Evolutionary conservation across 805 yeast genomes (phyloP).

Genomic region (Candida alai): DNA sequence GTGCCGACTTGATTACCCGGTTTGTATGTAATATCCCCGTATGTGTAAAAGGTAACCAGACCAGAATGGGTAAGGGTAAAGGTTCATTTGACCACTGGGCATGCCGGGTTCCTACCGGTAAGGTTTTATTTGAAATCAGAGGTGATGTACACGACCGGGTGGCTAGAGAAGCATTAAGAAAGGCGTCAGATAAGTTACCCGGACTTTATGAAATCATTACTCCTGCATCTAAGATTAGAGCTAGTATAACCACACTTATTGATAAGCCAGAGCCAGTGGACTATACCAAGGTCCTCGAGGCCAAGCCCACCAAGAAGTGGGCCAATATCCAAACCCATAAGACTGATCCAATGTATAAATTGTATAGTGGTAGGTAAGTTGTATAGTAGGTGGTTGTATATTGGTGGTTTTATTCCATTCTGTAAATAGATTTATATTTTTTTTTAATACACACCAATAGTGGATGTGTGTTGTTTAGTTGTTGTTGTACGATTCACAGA

Average conservation of each 20-base stretch:
- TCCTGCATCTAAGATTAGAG: conserved; percentile 60
- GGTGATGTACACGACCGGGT: conserved; percentile 79
- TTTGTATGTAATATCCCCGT: conserved; percentile 83
- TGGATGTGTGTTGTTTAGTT: background rate
- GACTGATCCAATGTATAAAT: conserved; percentile 44
- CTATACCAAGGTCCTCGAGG: conserved; percentile 49
- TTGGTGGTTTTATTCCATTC: background rate
- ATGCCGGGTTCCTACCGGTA: conserved; percentile 92
- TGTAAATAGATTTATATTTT: conserved; percentile 4
- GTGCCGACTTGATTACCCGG: conserved; percentile 75
- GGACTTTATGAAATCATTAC: conserved; percentile 86
- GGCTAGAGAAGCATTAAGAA: conserved; percentile 85
- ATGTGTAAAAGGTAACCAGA: conserved; percentile 94
- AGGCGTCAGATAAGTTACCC: conserved; percentile 89
- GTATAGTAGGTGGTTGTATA: conserved; percentile 1
- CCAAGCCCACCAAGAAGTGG: conserved; percentile 64
- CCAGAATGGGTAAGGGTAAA: conserved; percentile 99
- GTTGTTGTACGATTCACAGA: background rate
- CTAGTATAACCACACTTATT: conserved; percentile 58
- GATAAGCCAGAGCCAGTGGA: conserved; percentile 47
- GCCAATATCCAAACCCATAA: conserved; percentile 50
- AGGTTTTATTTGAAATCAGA: conserved; percentile 82
- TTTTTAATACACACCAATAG: background rate
- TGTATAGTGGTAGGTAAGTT: conserved; percentile 58
- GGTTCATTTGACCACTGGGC: conserved; percentile 98